A percentile compares a stretch with the other conserved stretches of the same genome.
phyloP scores from a whole-genome alignment of 2,329 filamentous ascomycete genomes.

The Aureobasidium mangrovei region DNA sequence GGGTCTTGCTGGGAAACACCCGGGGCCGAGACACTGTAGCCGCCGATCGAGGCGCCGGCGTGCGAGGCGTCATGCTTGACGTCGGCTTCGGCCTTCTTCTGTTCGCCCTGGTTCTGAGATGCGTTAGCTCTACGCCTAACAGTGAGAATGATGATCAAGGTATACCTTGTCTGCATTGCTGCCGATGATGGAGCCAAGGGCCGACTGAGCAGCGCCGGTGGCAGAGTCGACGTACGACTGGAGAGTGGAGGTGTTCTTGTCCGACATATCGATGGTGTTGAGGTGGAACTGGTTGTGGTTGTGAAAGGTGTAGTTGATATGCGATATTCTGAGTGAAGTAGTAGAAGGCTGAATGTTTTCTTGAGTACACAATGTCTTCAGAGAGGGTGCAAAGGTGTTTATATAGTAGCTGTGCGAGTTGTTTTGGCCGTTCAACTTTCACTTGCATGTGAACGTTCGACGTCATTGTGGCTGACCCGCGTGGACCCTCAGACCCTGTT shows the following conservation, averaged over 20 bases:
- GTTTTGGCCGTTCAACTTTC: neutral
- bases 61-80: conserved; percentile 67
- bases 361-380: neutral
- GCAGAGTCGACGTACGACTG: conserved; percentile 62
- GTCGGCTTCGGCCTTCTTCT: conserved; percentile 56
- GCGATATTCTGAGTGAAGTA: neutral
- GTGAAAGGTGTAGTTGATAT: neutral
- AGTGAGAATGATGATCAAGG: conserved; percentile 1
- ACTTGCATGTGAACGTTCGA: conserved; percentile 9
- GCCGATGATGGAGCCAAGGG: conserved; percentile 64
- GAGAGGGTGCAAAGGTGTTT: neutral
- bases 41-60: conserved; percentile 63
- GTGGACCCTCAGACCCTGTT: conserved; percentile 4
- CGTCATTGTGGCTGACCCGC: neutral
- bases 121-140: neutral
- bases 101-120: conserved; percentile 46
- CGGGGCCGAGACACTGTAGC: conserved; percentile 57
- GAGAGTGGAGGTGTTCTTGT: conserved; percentile 62
- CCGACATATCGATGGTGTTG: conserved; percentile 36
- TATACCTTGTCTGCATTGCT: conserved; percentile 56
- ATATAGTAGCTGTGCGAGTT: neutral
- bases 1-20: conserved; percentile 66
- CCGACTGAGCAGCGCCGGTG: conserved; percentile 62
- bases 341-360: neutral
- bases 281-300: neutral